Evolutionary conservation across 345 rosid species (phyloP), one percentile per base, ranked within the genome.

Genomic region (Rhodamnia rubescens): DNA sequence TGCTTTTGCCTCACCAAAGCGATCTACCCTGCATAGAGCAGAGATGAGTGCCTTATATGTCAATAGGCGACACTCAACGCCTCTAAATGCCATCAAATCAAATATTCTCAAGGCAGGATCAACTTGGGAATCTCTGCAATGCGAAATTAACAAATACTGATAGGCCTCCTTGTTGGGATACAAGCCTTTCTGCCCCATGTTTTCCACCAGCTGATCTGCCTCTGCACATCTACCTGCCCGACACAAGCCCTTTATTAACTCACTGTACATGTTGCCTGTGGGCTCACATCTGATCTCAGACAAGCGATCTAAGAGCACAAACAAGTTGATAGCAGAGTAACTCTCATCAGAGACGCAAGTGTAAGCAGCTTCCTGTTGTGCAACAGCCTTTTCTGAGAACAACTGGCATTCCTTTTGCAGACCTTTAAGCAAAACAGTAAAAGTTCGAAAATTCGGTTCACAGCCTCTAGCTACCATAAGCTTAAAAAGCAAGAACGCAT

Each of bases 401-500:
- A 92, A 64, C 81, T 87, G 88, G 84, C 86, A 83, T 85, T 92
- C 93, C 83, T 86, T 91, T 47, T 85, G 91, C 89, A 94, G 83
- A 74, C 96, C 94, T 84, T 93, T 93, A 85, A 93, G 85, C 88
- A 93, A 85, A 59, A 91, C 94, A 85, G 82, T 61, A 87, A 88
- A 94, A 12, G 96, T 93, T 69, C 91, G 86, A 85, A 88, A 93
- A 87, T 90, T 93, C 29, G 96, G 96, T 80, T 88, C 85, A 85
- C 93, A 91, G 11, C 94, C 92, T 82, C 85, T 83, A 52, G 84
- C 88, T 86, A 88, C 47, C 96, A 93, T 93, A 51, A 56, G 87
- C 74, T 40, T 89, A 82, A 90, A 85, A 88, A 93, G 91, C 53
- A 59, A 74, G 85, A 94, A 91, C 22, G 96, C 94, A 85, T 93